Evolutionary conservation across 768 basidiomycete species (phyloP), one percentile per base, ranked within the genome.

Genomic region (Boletus insuetus): DNA sequence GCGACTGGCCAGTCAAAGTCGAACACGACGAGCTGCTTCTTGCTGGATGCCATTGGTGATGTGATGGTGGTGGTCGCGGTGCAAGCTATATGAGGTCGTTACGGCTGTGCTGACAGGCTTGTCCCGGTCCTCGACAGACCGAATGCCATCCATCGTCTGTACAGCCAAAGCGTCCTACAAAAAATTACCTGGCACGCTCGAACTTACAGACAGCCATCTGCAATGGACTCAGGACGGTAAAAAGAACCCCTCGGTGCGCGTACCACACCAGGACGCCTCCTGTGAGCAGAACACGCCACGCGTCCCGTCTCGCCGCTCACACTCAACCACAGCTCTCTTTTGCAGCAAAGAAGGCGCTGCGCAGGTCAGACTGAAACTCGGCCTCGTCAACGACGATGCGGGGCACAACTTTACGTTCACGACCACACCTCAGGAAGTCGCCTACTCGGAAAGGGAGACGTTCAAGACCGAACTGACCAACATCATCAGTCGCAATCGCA

Each of bases 1-100:
- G 35, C 29, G 42, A 65, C 69, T 60, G 59, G 89, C 96, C 95
- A 98, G 80, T 99, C 96, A 74, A 98, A 99, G 72, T 99, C 96
- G 62, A 89, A 98, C 14, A 98, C 86, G 55, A 98, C 77, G 48
- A 98, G 86, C 65, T 94, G 91, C 58, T 76, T 79, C 37, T 69
- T 65, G n/a, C 68, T 61, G 35, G 35, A 45, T 17, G 46, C 34
- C 46, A 47, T 47, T 3, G 3, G n/a, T 3, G 14, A 35, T 35
- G 34, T 0, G 35, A 31, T 14, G 3, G 6, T 40, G 19, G 38
- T 46, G 39, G 43, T 52, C 17, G 38, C 7, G 35, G 43, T 37
- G 8, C 22, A 26, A 44, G 34, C 3, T n/a, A 40, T n/a, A 17
- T 10, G n/a, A 17, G 17, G 29, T 29, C 29, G 29, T 29, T 6